Conservation (phyloP, 371 early-diverging fungal species). For the Mucor circinelloides region DNA sequence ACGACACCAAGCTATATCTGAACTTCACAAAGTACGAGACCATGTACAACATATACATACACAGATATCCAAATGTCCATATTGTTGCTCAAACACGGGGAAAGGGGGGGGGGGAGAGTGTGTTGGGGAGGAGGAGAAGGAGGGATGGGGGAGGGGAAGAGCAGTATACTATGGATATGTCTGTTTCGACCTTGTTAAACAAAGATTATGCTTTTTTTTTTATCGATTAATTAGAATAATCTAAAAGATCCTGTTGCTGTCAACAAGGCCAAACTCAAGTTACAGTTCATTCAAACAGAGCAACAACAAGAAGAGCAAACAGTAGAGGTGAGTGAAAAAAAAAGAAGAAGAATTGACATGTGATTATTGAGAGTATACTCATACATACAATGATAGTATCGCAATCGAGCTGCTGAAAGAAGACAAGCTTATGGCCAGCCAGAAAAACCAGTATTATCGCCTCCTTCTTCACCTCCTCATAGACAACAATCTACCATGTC, state of each 20-base stretch:
- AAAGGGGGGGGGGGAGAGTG: not conserved
- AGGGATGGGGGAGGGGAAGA: not conserved
- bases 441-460: constrained; percentile 39
- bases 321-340: constrained; percentile 36
- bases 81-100: not conserved
- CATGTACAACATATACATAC: not conserved
- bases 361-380: not conserved
- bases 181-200: not conserved
- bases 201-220: not conserved
- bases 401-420: constrained; percentile 72
- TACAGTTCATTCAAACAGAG: constrained; percentile 24
- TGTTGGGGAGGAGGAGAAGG: not conserved
- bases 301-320: constrained; percentile 17
- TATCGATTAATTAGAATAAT: constrained; percentile 35
- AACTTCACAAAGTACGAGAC: constrained; percentile 69
- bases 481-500: constrained; percentile 2
- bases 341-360: not conserved
- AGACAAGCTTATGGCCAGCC: constrained; percentile 69
- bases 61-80: not conserved
- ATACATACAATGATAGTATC: constrained; percentile 36
- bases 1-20: constrained; percentile 65
- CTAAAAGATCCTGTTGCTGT: constrained; percentile 35
- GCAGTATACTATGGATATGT: not conserved
- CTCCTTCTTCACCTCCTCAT: constrained; percentile 18
- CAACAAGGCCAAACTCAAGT: constrained; percentile 36